Evolutionary conservation across 2,329 filamentous ascomycete species (phyloP).

Genomic region (Ophiosphaerella herpotricha): DNA sequence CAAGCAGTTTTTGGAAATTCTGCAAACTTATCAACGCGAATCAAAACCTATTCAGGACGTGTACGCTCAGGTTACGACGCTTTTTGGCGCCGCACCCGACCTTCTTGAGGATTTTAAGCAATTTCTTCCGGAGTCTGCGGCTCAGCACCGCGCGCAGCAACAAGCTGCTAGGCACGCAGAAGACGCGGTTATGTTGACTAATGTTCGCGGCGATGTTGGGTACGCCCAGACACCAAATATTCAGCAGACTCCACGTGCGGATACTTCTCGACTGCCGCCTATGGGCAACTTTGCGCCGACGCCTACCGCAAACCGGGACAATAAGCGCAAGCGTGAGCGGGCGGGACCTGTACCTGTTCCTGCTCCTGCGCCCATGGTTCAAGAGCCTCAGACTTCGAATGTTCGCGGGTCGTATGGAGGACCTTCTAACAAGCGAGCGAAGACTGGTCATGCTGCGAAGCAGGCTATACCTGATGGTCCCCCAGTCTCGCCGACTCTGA

Average conservation of each 20-base stretch:
- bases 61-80: conserved; percentile 90
- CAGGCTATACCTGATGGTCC: conserved; percentile 63
- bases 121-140: conserved; percentile 89
- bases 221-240: conserved; percentile 50
- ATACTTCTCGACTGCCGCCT: conserved; percentile 70
- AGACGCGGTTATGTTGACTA: conserved; percentile 69
- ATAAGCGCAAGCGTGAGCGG: conserved; percentile 78
- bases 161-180: conserved; percentile 68
- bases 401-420: conserved; percentile 32
- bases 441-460: conserved; percentile 66
- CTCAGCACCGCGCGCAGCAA: conserved; percentile 61
- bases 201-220: conserved; percentile 60
- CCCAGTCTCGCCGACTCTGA: conserved; percentile 81
- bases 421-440: conserved; percentile 64
- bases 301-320: conserved; percentile 82
- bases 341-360: conserved; percentile 52
- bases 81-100: conserved; percentile 93
- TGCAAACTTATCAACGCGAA: conserved; percentile 97
- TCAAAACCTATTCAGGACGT: conserved; percentile 99
- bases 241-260: conserved; percentile 55
- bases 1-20: conserved; percentile 97
- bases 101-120: conserved; percentile 98
- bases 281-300: conserved; percentile 92
- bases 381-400: conserved; percentile 41
- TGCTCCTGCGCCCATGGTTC: conserved; percentile 37